Percentiles rank a stretch among this genome's conserved stretches.
These are phyloP conservation scores for Colletotrichum phormii DNA, from an alignment of 2,329 filamentous ascomycete species.

Conservation along the genomic window DNA sequence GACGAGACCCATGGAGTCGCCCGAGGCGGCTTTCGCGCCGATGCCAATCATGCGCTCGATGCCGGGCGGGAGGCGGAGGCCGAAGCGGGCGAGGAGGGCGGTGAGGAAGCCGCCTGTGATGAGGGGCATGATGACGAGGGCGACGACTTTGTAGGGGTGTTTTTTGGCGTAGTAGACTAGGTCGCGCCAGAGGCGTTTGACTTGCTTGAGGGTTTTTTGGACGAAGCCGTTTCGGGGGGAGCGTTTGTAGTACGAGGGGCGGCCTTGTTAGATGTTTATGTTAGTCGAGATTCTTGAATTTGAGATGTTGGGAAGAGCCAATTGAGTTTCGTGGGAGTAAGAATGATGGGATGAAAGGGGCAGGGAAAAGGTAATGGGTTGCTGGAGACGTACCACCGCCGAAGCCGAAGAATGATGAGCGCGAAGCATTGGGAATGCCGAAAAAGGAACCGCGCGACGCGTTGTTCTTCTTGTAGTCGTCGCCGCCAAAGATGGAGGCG, in stretches of 20 bases:
- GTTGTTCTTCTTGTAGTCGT: conserved; percentile 52
- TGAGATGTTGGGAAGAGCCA: background rate
- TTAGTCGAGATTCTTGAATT: background rate
- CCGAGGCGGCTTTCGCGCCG: conserved; percentile 60
- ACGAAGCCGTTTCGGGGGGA: conserved; percentile 86
- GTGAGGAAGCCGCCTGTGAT: conserved; percentile 85
- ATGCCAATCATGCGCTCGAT: conserved; percentile 70
- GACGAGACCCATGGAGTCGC: conserved; percentile 61
- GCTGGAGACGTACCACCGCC: conserved; percentile 45
- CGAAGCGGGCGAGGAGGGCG: conserved; percentile 82
- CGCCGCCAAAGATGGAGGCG: conserved; percentile 57
- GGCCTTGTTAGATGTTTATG: conserved; percentile 48
- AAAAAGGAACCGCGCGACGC: conserved; percentile 60
- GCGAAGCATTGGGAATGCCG: conserved; percentile 56
- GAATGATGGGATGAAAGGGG: background rate
- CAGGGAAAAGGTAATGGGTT: conserved; percentile 25
- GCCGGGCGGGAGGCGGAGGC: conserved; percentile 77
- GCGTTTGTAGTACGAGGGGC: conserved; percentile 79
- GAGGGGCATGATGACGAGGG: conserved; percentile 88
- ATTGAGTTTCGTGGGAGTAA: background rate
- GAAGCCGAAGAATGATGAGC: conserved; percentile 59
- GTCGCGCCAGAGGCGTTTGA: conserved; percentile 83
- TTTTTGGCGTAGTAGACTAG: conserved; percentile 84
- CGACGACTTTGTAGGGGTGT: conserved; percentile 88
- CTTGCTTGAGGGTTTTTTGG: conserved; percentile 76